phyloP scores from a whole-genome alignment of 2,329 filamentous ascomycete species.

The Arthrobotrys entomopaga region DNA sequence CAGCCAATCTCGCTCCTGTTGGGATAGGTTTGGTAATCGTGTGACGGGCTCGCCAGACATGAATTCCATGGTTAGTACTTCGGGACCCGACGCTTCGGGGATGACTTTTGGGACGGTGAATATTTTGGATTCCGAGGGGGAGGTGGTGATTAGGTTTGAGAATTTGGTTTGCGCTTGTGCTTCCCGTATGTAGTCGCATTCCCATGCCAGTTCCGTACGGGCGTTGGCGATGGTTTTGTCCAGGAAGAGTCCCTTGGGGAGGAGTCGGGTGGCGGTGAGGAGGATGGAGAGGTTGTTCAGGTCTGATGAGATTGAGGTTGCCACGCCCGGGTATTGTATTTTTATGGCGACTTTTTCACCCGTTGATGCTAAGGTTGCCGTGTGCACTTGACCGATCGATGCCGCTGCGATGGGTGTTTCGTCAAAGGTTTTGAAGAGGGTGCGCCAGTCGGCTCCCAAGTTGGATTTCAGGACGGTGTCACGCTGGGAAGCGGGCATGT shows the following conservation, averaged over 20 bases:
- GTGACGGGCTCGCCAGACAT: constrained; percentile 89
- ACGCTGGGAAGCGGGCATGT: constrained; percentile 95
- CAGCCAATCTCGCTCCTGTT: constrained; percentile 85
- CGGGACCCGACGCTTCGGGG: constrained; percentile 79
- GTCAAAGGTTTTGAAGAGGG: constrained; percentile 83
- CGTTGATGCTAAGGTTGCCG: constrained; percentile 79
- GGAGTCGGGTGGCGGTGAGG: constrained; percentile 85
- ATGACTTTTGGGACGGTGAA: constrained; percentile 85
- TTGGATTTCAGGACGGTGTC: constrained; percentile 83
- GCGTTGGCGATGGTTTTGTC: constrained; percentile 98
- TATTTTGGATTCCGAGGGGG: constrained; percentile 69
- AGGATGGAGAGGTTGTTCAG: constrained; percentile 92
- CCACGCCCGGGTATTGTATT: constrained; percentile 95
- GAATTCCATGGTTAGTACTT: constrained; percentile 92
- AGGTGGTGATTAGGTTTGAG: constrained; percentile 75
- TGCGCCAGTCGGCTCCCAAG: constrained; percentile 83
- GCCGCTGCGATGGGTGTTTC: constrained; percentile 93
- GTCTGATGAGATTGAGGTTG: constrained; percentile 94
- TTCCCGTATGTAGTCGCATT: constrained; percentile 94
- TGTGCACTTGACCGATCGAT: constrained; percentile 96
- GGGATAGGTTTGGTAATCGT: constrained; percentile 77
- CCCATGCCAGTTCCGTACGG: constrained; percentile 89
- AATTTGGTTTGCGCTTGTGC: constrained; percentile 83
- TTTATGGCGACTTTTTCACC: constrained; percentile 85
- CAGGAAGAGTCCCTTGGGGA: constrained; percentile 91